phyloP scores from a whole-genome alignment of 2,329 filamentous ascomycete genomes.

The Alternaria burnsii region DNA sequence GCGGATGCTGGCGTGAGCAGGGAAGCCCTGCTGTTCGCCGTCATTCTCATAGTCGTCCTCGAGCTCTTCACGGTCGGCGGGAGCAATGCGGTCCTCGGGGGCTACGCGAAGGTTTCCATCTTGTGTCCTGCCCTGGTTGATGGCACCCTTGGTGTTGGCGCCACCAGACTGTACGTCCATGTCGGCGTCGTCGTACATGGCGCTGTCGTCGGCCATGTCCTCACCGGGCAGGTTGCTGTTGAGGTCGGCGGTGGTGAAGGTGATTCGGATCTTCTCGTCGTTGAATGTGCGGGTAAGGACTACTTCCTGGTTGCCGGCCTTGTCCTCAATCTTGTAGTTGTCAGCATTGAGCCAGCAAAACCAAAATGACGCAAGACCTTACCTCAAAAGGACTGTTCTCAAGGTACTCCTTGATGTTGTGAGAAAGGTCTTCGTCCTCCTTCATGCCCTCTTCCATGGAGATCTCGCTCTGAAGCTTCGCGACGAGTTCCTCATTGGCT shows the following conservation, averaged over 20 bases:
- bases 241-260: constrained; percentile 86
- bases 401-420: constrained; percentile 85
- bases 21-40: constrained; percentile 67
- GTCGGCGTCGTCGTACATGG: constrained; percentile 49
- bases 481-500: constrained; percentile 78
- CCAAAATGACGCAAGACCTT: constrained; percentile 12
- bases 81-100: constrained; percentile 64
- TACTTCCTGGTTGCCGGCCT: constrained; percentile 85
- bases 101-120: constrained; percentile 63
- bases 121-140: constrained; percentile 62
- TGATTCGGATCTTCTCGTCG: constrained; percentile 88
- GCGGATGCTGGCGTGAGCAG: constrained; percentile 83
- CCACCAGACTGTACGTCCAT: constrained; percentile 62
- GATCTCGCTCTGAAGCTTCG: constrained; percentile 73
- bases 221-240: constrained; percentile 56
- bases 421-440: constrained; percentile 73
- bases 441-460: constrained; percentile 80
- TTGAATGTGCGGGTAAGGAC: constrained; percentile 82
- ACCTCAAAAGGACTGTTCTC: constrained; percentile 86
- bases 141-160: constrained; percentile 64
- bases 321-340: constrained; percentile 69
- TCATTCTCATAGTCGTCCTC: constrained; percentile 66
- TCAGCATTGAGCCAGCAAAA: constrained; percentile 7
- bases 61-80: constrained; percentile 65
- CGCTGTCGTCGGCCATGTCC: constrained; percentile 64